These are phyloP conservation scores for Emydomyces testavorans DNA, from an alignment of 2,329 filamentous ascomycete species.

Conservation along the genomic window DNA sequence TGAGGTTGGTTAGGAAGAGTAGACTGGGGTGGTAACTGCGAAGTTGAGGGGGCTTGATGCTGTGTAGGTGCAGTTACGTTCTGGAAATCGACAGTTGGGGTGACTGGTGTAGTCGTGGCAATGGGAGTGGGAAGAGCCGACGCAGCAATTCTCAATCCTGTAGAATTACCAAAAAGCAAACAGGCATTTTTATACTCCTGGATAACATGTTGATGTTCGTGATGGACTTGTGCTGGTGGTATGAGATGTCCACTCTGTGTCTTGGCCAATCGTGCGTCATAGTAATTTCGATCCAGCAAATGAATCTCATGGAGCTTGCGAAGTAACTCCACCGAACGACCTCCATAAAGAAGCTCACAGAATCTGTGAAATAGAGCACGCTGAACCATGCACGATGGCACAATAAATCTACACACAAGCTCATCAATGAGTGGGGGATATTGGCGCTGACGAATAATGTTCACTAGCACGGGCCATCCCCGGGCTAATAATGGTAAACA, in stretches of 20 bases:
- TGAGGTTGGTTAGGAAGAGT: neutral
- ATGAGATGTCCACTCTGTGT: neutral
- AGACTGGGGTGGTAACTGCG: neutral
- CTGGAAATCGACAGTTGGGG: neutral
- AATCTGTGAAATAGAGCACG: slow-evolving; percentile 40
- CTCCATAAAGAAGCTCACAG: slow-evolving; percentile 22
- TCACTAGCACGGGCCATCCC: slow-evolving; percentile 32
- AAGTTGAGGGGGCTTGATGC: neutral
- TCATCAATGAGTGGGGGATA: slow-evolving; percentile 50
- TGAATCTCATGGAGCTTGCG: slow-evolving; percentile 17
- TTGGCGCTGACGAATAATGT: slow-evolving; percentile 25
- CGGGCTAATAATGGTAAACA: slow-evolving; percentile 38
- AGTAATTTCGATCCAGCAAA: slow-evolving; percentile 14
- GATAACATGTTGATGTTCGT: neutral
- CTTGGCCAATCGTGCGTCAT: neutral
- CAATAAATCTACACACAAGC: slow-evolving; percentile 37
- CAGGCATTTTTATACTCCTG: neutral
- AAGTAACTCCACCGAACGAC: slow-evolving; percentile 12
- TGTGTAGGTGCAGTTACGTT: neutral
- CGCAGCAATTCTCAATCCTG: neutral
- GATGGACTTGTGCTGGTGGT: neutral
- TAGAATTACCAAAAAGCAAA: neutral
- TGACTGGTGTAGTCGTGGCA: neutral
- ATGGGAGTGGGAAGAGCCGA: neutral
- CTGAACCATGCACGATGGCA: slow-evolving; percentile 45